A percentile compares a stretch with the other conserved stretches of the same genome.
phyloP scores from a whole-genome alignment of 441 rosid genomes.

The Adansonia grandidieri region DNA sequence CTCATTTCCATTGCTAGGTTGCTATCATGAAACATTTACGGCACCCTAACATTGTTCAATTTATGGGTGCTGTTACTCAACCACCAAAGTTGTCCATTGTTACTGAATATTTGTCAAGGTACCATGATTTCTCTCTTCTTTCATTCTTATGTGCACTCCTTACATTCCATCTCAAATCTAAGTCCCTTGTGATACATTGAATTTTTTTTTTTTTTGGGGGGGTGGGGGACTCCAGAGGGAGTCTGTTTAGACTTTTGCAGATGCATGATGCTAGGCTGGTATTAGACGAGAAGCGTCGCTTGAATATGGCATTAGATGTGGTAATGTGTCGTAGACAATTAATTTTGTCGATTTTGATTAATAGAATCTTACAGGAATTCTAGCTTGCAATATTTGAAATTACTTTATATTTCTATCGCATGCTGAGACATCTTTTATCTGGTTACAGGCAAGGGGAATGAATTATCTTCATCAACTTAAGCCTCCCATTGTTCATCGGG shows the following conservation, averaged over 20 bases:
- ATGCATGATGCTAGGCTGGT: constrained; percentile 34
- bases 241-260: constrained; percentile 46
- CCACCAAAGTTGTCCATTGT: constrained; percentile 53
- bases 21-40: constrained; percentile 50
- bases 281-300: constrained; percentile 41
- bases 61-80: constrained; percentile 56
- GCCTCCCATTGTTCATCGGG: constrained; percentile 57
- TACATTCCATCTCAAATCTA: neutral
- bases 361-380: constrained; percentile 13
- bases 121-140: constrained; percentile 14
- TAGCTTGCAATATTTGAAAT: neutral
- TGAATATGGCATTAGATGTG: constrained; percentile 58
- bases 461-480: constrained; percentile 51
- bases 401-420: neutral
- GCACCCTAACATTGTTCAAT: constrained; percentile 57
- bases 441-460: constrained; percentile 53
- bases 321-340: constrained; percentile 27
- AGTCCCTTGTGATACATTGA: neutral
- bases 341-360: constrained; percentile 14
- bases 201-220: constrained; percentile 3
- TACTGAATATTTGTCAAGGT: constrained; percentile 56
- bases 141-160: neutral
- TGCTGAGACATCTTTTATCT: constrained; percentile 25
- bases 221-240: constrained; percentile 40
- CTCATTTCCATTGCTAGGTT: constrained; percentile 43